Evolutionary conservation across 768 basidiomycete genomes (phyloP).

Genomic region (Imleria badia): DNA sequence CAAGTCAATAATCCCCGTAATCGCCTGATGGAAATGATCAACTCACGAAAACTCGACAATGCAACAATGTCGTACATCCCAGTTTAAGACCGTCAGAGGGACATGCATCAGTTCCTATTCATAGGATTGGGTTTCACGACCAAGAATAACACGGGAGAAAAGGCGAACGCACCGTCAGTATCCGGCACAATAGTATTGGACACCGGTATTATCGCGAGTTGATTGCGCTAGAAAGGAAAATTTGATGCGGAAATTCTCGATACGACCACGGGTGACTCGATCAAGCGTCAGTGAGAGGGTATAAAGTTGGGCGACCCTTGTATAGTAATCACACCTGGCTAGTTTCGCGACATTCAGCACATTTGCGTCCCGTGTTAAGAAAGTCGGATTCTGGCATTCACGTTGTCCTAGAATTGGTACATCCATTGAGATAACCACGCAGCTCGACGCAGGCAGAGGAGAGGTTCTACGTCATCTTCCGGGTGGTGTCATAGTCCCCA

Average conservation of each 20-base stretch:
- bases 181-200: conserved; percentile 51
- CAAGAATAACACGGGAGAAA: neutral
- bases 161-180: conserved; percentile 47
- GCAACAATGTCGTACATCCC: conserved; percentile 37
- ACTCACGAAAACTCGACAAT: neutral
- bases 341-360: neutral
- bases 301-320: too few species aligned
- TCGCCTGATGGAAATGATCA: too few species aligned
- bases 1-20: conserved; percentile 52
- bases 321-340: too few species aligned
- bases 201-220: neutral
- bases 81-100: conserved; percentile 51
- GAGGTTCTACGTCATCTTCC: too few species aligned
- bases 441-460: too few species aligned
- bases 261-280: neutral
- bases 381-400: too few species aligned
- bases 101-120: conserved; percentile 53
- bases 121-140: neutral
- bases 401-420: too few species aligned
- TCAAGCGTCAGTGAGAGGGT: too few species aligned
- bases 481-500: too few species aligned
- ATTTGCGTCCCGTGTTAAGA: neutral
- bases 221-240: conserved; percentile 43
- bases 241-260: conserved; percentile 13
- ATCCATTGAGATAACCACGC: too few species aligned